phyloP scores from a whole-genome alignment of 768 basidiomycete species.

The Suillus occidentalis region DNA sequence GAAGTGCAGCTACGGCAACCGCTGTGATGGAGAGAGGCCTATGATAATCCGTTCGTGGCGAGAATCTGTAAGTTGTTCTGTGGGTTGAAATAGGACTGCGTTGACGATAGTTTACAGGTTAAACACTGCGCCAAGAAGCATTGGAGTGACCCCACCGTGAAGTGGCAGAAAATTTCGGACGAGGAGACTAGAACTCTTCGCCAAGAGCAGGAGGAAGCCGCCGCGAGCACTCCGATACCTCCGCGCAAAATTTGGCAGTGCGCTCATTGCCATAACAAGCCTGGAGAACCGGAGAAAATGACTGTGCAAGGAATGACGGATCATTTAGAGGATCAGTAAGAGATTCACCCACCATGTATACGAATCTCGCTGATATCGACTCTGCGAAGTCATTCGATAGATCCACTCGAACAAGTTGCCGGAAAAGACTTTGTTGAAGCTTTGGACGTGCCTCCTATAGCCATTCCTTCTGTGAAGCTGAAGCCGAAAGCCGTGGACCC shows the following conservation, averaged over 20 bases:
- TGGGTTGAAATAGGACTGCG: not conserved
- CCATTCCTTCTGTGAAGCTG: not conserved
- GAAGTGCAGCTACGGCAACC: conserved; percentile 3
- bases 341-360: not conserved
- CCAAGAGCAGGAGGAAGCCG: not conserved
- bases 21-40: conserved; percentile 10
- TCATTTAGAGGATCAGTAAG: conserved; percentile 1
- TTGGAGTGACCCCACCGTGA: not conserved
- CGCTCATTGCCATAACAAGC: not conserved
- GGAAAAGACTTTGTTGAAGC: not conserved
- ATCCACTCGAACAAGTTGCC: not conserved
- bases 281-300: not conserved
- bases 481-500: not conserved
- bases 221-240: not conserved
- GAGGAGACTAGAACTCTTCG: not conserved
- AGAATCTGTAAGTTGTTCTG: conserved; percentile 6
- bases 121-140: not conserved
- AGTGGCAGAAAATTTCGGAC: not conserved
- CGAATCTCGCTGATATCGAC: not conserved
- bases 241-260: not conserved
- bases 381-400: not conserved
- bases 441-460: not conserved
- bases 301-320: not conserved
- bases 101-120: not conserved
- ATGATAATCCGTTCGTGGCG: conserved; percentile 11